phyloP scores from a whole-genome alignment of 805 yeast species.

The Wickerhamiella qilinensis region DNA sequence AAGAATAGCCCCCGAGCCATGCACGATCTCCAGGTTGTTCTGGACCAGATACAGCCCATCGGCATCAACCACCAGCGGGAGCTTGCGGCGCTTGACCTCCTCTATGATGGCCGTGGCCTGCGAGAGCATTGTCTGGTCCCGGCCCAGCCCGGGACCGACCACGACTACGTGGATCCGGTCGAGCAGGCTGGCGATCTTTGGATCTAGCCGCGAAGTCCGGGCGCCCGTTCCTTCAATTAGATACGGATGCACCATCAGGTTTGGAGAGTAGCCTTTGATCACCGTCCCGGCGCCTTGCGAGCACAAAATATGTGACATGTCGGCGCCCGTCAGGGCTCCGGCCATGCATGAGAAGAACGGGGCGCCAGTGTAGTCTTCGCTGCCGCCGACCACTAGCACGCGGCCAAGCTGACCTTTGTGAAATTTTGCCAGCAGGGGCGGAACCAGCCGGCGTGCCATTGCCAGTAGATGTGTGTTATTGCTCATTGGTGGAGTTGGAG shows the following conservation, averaged over 20 bases:
- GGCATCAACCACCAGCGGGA: constrained; percentile 78
- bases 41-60: constrained; percentile 66
- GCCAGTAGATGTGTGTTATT: constrained; percentile 18
- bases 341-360: constrained; percentile 84
- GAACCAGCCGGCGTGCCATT: constrained; percentile 34
- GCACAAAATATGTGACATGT: constrained; percentile 80
- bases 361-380: constrained; percentile 94
- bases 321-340: constrained; percentile 72
- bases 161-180: constrained; percentile 65
- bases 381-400: constrained; percentile 79
- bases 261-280: constrained; percentile 79
- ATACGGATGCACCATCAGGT: constrained; percentile 92
- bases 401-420: constrained; percentile 91
- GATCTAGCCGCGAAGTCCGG: background rate
- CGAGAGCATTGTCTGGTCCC: constrained; percentile 53
- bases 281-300: constrained; percentile 61
- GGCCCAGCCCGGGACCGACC: constrained; percentile 88
- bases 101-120: constrained; percentile 42
- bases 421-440: constrained; percentile 54
- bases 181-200: constrained; percentile 26
- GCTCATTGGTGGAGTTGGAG: too few species aligned
- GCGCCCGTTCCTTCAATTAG: constrained; percentile 31
- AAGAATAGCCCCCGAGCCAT: constrained; percentile 43
- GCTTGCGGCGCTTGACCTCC: constrained; percentile 35
- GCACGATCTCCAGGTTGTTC: constrained; percentile 35